Evolutionary conservation across 2,329 filamentous ascomycete genomes (phyloP).

Genomic region (Colletotrichum aenigma): DNA sequence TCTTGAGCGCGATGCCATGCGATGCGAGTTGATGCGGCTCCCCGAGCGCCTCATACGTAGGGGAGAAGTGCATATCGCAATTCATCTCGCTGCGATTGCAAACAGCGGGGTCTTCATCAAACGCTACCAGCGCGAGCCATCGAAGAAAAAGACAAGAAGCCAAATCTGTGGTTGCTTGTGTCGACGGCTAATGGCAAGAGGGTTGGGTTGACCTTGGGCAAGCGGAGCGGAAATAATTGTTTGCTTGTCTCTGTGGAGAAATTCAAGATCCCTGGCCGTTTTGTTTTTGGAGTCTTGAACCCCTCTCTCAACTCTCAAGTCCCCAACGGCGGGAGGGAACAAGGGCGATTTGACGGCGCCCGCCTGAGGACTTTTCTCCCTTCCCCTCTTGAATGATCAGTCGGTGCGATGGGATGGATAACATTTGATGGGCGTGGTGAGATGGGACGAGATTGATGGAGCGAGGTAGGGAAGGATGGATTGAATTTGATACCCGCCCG

Average conservation of each 20-base stretch:
- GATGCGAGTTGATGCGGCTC: not conserved
- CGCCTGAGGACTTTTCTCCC: not conserved
- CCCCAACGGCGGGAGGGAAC: not conserved
- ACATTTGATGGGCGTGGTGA: not conserved
- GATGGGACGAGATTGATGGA: not conserved
- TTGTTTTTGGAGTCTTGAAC: not conserved
- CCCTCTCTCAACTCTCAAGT: not conserved
- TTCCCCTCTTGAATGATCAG: not conserved
- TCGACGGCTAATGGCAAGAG: not conserved
- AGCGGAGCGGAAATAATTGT: not conserved
- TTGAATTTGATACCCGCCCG: slow-evolving; percentile 7
- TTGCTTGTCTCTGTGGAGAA: not conserved
- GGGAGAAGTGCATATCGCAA: not conserved
- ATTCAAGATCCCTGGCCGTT: not conserved
- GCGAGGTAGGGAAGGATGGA: not conserved
- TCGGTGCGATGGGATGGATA: not conserved
- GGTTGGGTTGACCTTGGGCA: not conserved
- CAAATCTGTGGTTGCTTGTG: not conserved
- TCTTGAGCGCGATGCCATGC: not conserved
- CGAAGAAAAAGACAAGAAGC: not conserved
- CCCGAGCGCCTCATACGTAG: not conserved
- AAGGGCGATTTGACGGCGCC: not conserved
- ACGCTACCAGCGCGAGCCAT: not conserved
- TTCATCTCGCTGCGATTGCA: not conserved
- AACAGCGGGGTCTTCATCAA: not conserved